A percentile compares a stretch with the other conserved stretches of the same genome.
Evolutionary conservation across 169 alveolate genomes (phyloP).

Genomic region (Plasmodium gallinaceum): DNA sequence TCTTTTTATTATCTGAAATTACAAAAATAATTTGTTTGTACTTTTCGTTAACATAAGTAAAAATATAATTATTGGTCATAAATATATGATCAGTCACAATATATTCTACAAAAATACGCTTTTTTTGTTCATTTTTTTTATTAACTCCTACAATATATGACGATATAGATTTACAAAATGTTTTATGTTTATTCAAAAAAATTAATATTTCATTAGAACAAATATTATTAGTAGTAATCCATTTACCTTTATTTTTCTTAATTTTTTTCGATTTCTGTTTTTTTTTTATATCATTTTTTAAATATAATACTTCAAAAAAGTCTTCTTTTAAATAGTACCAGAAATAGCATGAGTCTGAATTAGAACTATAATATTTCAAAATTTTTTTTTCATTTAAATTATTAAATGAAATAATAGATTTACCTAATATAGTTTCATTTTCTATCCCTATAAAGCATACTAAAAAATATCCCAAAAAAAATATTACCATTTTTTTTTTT

Average conservation of each 20-base stretch:
- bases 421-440: conserved; percentile 1
- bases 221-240: conserved; percentile 18
- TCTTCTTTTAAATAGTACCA: conserved; percentile 58
- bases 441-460: conserved; percentile 10
- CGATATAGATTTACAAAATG: conserved; percentile 15
- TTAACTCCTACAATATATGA: conserved; percentile 33
- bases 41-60: neutral
- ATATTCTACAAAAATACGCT: conserved; percentile 37
- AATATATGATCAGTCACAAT: conserved; percentile 23
- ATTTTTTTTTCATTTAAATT: conserved; percentile 41
- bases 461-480: conserved; percentile 25
- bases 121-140: conserved; percentile 12
- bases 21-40: conserved; percentile 29
- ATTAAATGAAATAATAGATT: conserved; percentile 30
- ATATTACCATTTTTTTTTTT: conserved; percentile 19
- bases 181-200: conserved; percentile 37
- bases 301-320: conserved; percentile 45
- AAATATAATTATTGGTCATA: conserved; percentile 15
- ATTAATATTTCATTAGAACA: conserved; percentile 47
- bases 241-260: neutral
- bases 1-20: conserved; percentile 31
- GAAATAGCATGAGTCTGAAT: conserved; percentile 24
- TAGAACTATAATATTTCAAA: conserved; percentile 32
- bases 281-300: conserved; percentile 2
- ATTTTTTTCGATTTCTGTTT: conserved; percentile 1